Conservation (phyloP, 2,329 filamentous ascomycete species). For the Scedosporium minutisporum region DNA sequence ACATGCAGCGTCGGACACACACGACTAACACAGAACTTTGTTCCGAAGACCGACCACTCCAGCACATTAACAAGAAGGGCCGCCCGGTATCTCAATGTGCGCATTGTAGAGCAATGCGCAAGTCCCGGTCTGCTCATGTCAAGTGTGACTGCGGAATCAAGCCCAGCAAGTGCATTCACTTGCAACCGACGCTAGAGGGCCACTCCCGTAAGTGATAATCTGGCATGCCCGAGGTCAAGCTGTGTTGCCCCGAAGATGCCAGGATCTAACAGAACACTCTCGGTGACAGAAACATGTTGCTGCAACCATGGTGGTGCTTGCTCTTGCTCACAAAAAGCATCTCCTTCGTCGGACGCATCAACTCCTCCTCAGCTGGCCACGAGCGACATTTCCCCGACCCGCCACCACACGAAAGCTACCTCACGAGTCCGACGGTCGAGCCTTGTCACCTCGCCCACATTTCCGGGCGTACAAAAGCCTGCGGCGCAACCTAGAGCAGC, state of each 20-base stretch:
- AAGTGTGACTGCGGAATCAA: conserved; percentile 98
- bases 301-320: conserved; percentile 61
- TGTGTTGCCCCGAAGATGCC: background rate
- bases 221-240: conserved; percentile 17
- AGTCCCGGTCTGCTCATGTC: conserved; percentile 86
- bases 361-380: conserved; percentile 56
- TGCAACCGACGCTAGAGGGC: conserved; percentile 47
- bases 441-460: conserved; percentile 41
- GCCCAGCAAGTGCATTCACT: conserved; percentile 58
- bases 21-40: background rate
- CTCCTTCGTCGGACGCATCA: conserved; percentile 38
- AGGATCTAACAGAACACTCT: background rate
- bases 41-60: conserved; percentile 68
- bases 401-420: conserved; percentile 29
- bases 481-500: background rate
- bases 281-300: conserved; percentile 50
- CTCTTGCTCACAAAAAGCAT: conserved; percentile 56
- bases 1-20: no score
- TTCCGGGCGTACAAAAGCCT: background rate
- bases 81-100: conserved; percentile 95
- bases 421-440: conserved; percentile 47
- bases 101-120: conserved; percentile 92
- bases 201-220: conserved; percentile 44
- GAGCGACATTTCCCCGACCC: conserved; percentile 30
- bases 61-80: conserved; percentile 96